These are phyloP conservation scores for Galerina marginata DNA, from an alignment of 768 basidiomycete genomes.

Conservation along the genomic window DNA sequence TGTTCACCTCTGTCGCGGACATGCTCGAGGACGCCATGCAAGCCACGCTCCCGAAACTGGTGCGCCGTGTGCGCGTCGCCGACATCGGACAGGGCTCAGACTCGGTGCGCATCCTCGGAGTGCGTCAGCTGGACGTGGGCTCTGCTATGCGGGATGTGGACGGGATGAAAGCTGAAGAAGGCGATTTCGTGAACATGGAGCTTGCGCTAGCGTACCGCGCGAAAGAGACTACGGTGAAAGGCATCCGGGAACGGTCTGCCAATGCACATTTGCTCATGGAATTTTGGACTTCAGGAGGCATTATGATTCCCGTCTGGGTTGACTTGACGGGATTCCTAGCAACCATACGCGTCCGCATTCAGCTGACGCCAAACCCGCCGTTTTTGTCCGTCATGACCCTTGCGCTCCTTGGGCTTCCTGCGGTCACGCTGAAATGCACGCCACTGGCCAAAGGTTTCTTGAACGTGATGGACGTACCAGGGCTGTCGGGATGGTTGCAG, in stretches of 20 bases:
- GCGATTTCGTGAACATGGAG: constrained; percentile 69
- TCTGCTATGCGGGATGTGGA: constrained; percentile 31
- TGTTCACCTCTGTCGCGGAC: constrained; percentile 63
- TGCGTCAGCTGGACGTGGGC: constrained; percentile 52
- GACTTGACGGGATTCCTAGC: constrained; percentile 71
- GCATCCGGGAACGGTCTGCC: constrained; percentile 47
- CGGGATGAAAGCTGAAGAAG: constrained; percentile 43
- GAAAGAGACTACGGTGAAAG: constrained; percentile 44
- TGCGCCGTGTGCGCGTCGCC: constrained; percentile 69
- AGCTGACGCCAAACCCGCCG: constrained; percentile 75
- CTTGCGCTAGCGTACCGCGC: constrained; percentile 73
- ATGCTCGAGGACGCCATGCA: constrained; percentile 68
- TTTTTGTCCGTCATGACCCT: constrained; percentile 56
- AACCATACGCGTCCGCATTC: constrained; percentile 67
- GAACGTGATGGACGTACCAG: constrained; percentile 81
- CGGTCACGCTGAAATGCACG: constrained; percentile 65
- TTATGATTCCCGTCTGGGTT: constrained; percentile 70
- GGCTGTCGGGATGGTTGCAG: constrained; percentile 71
- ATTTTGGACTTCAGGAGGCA: constrained; percentile 58
- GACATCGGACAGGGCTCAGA: constrained; percentile 75
- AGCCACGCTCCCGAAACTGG: constrained; percentile 52
- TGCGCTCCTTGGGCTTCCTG: constrained; percentile 74
- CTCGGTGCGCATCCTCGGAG: constrained; percentile 70
- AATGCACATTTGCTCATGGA: constrained; percentile 73
- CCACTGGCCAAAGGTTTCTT: constrained; percentile 67